Evolutionary conservation across 441 rosid species (phyloP).

Genomic region (Geranium incanum): DNA sequence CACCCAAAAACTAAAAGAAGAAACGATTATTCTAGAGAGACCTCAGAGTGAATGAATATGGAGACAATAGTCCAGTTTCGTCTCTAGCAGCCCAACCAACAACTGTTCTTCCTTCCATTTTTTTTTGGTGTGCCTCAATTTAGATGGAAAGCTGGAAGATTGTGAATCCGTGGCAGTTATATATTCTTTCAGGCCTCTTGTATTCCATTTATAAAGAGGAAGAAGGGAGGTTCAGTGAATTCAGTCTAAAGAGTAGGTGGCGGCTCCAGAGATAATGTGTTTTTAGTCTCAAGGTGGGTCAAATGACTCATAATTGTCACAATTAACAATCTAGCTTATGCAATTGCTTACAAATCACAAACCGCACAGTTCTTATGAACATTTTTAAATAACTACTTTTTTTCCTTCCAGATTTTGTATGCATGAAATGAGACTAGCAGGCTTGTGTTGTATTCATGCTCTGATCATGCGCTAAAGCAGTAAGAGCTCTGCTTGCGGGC

Average conservation of each 20-base stretch:
- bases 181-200: not conserved
- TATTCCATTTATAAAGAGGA: not conserved
- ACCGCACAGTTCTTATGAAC: not conserved
- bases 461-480: not conserved
- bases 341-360: conserved; percentile 1
- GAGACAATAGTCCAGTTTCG: conserved; percentile 34
- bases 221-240: not conserved
- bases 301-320: not conserved
- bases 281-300: not conserved
- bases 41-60: conserved; percentile 33
- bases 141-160: not conserved
- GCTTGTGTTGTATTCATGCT: not conserved
- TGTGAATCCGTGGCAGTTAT: not conserved
- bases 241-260: not conserved
- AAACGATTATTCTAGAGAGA: not conserved
- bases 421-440: not conserved
- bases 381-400: not conserved
- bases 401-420: no score
- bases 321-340: conserved; percentile 1
- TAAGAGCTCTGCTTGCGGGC: no score
- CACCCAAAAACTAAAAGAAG: not conserved
- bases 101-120: conserved; percentile 29
- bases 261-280: not conserved
- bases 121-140: conserved; percentile 3
- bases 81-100: conserved; percentile 43